Evolutionary conservation across 116 monocot genomes (phyloP).

Genomic region (Phalaenopsis hybrid): DNA sequence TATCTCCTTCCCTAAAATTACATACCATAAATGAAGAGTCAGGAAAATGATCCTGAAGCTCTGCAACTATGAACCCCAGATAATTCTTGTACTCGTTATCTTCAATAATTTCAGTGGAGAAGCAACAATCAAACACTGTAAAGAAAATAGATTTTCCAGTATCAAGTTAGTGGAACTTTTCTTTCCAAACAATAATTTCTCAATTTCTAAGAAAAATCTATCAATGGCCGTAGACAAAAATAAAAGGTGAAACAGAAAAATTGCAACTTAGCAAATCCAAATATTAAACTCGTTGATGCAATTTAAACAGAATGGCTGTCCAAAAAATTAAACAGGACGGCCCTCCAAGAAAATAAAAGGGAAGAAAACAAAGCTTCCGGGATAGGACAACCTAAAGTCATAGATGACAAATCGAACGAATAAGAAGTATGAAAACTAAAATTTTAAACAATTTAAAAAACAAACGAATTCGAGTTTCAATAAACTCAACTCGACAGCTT

Average conservation of each 20-base stretch:
- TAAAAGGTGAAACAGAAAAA: not conserved
- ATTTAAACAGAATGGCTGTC: not conserved
- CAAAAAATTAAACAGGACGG: not conserved
- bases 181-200: not conserved
- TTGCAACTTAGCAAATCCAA: too few species aligned
- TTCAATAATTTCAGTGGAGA: conserved; percentile 25
- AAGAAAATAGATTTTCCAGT: not conserved
- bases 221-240: not conserved
- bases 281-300: too few species aligned
- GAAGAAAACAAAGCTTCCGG: too few species aligned
- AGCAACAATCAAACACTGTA: conserved; percentile 63
- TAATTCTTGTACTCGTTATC: conserved; percentile 45
- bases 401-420: not conserved
- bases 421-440: not conserved
- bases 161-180: not conserved
- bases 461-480: not conserved
- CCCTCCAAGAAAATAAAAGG: too few species aligned
- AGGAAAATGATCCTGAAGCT: conserved; percentile 41
- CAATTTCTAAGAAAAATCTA: not conserved
- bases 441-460: not conserved
- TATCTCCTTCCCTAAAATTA: conserved; percentile 32
- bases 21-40: conserved; percentile 58
- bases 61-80: conserved; percentile 22
- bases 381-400: not conserved
- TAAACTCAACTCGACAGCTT: not conserved